Evolutionary conservation across 768 basidiomycete genomes (phyloP), one percentile per base, ranked within the genome.

Genomic region (Rhodotorula graminis): DNA sequence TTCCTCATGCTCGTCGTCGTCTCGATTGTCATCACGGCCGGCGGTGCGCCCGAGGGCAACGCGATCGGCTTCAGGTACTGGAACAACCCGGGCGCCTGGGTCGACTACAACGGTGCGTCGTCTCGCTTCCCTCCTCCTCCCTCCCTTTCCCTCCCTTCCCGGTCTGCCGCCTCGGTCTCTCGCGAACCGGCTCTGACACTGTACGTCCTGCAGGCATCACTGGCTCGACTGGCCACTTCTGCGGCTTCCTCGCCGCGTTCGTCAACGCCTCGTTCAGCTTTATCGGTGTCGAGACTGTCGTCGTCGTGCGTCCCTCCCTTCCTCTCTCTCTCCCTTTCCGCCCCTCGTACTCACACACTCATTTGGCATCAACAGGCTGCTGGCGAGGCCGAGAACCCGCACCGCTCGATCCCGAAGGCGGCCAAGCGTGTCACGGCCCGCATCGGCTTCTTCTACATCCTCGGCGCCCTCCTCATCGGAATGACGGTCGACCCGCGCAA

Each of bases 401-500:
- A 90, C 50, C 87, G 88, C 44, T 91, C 90, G 77, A 90, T 93
- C 74, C 83, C 86, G 33, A 90, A 87, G 78, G 90, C 90, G 33
- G 87, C 91, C 63, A 84, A 85, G 50, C 84, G 89, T 31, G 90
- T 93, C 10, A 90, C 91, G 80, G 90, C 87, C 82, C 88, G 92
- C 72, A 89, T 95, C 76, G 73, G 19, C 29, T 67, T 66, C 61
- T 71, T 66, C 65, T 42, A 52, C 86, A 84, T 90, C 71, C 82
- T 90, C 61, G 89, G 89, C 46, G 84, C 90, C 69, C 78, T 90
- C 67, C 86, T 89, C 79, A 87, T 76, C 52, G 90, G 90, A 70
- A 87, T 93, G 88, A 84, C 92, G 53, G 89, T 93, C 57, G 86
- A 89, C 2, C 89, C 85, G 74, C 82, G 88, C 77, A 87, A 92